These are phyloP conservation scores for Pseudophaeomoniella oleicola DNA, from an alignment of 2,329 filamentous ascomycete species.

Conservation along the genomic window DNA sequence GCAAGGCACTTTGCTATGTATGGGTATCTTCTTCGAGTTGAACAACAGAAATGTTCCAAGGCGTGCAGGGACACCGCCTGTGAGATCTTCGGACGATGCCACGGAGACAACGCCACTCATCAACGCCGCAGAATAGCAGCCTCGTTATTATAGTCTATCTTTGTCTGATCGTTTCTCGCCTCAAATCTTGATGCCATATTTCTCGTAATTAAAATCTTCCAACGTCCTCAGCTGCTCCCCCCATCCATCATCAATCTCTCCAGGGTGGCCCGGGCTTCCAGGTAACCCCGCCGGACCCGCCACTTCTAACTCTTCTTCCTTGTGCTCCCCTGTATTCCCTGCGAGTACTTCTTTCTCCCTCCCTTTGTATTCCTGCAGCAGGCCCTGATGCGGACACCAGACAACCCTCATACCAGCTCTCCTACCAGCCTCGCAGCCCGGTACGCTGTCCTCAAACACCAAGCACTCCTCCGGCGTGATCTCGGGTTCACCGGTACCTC, in stretches of 20 bases:
- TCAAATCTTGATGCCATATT: slow-evolving; percentile 37
- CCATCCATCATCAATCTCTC: slow-evolving; percentile 47
- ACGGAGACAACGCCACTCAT: slow-evolving; percentile 12
- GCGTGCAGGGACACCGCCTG: not conserved
- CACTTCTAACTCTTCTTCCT: slow-evolving; percentile 30
- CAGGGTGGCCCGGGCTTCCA: slow-evolving; percentile 31
- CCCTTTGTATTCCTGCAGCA: slow-evolving; percentile 62
- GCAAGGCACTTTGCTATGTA: slow-evolving; percentile 64
- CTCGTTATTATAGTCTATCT: not conserved
- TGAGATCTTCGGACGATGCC: not conserved
- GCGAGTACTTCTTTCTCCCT: slow-evolving; percentile 72
- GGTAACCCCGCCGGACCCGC: slow-evolving; percentile 21
- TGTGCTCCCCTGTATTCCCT: slow-evolving; percentile 59
- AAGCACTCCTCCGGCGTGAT: slow-evolving; percentile 77
- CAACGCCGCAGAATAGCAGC: slow-evolving; percentile 2
- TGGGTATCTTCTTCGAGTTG: slow-evolving; percentile 59
- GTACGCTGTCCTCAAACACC: slow-evolving; percentile 91
- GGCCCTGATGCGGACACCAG: slow-evolving; percentile 74
- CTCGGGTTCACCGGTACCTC: slow-evolving; percentile 41
- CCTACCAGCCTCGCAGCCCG: slow-evolving; percentile 78
- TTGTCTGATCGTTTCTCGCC: not conserved
- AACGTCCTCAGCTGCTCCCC: slow-evolving; percentile 36
- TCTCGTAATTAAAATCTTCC: slow-evolving; percentile 45
- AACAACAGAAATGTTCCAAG: slow-evolving; percentile 1
- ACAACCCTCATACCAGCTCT: slow-evolving; percentile 89